phyloP scores from a whole-genome alignment of 2,329 filamentous ascomycete species.

The Penicillium corylophilum region DNA sequence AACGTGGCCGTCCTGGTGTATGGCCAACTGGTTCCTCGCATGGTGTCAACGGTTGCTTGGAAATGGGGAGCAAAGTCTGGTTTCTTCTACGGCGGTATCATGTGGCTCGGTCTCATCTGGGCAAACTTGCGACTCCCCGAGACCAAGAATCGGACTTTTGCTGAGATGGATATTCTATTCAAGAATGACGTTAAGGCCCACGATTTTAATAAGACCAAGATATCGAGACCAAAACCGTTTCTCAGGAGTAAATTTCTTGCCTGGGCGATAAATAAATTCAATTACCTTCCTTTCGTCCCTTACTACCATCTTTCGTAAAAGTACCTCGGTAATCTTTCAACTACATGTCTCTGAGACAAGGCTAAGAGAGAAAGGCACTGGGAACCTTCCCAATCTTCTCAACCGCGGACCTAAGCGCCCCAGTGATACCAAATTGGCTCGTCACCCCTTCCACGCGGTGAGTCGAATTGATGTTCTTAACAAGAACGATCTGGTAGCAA shows the following conservation, averaged over 20 bases:
- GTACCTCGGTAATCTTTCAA: too few species aligned
- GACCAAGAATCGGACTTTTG: constrained; percentile 16
- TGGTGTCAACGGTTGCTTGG: constrained; percentile 14
- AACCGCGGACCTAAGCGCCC: constrained; percentile 48
- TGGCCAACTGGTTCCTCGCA: constrained; percentile 13
- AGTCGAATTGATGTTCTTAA: constrained; percentile 77
- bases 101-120: constrained; percentile 13
- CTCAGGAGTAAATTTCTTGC: neutral
- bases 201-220: constrained; percentile 13
- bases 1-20: constrained; percentile 14
- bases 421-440: constrained; percentile 64
- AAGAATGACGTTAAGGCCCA: constrained; percentile 13
- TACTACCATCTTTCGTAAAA: too few species aligned
- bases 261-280: too few species aligned
- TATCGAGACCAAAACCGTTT: constrained; percentile 10
- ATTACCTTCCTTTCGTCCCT: too few species aligned
- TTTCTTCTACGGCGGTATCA: constrained; percentile 13
- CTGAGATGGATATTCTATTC: constrained; percentile 17
- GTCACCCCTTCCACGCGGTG: constrained; percentile 68
- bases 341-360: neutral
- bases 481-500: constrained; percentile 74
- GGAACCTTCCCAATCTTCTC: neutral
- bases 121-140: constrained; percentile 19
- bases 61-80: constrained; percentile 16
- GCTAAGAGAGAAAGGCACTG: neutral